A percentile compares a stretch with the other conserved stretches of the same genome.
Conservation (phyloP, 306 rosid genomes). For the Alnus glutinosa region DNA sequence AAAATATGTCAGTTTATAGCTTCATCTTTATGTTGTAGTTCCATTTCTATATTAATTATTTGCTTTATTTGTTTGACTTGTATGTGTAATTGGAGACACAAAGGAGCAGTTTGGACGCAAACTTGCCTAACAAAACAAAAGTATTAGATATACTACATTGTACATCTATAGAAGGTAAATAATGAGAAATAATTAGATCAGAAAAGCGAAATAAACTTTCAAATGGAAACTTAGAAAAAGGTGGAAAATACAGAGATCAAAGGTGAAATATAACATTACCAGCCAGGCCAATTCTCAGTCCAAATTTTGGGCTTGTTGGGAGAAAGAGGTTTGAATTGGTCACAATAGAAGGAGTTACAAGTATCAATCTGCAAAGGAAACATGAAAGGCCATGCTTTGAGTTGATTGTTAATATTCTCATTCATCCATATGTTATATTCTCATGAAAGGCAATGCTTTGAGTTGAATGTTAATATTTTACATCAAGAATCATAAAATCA, state of each 20-base stretch:
- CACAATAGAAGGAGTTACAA: constrained; percentile 91
- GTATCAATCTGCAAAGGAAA: constrained; percentile 76
- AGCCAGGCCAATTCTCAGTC: constrained; percentile 99
- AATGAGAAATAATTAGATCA: not conserved
- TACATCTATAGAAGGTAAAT: constrained; percentile 11
- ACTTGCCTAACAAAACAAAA: not conserved
- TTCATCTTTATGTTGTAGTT: not conserved
- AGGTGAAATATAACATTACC: constrained; percentile 51
- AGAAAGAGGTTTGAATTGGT: constrained; percentile 76
- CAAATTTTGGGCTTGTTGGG: constrained; percentile 89
- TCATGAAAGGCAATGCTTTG: constrained; percentile 19
- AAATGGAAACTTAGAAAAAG: constrained; percentile 17
- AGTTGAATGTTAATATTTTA: constrained; percentile 9
- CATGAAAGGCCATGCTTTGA: constrained; percentile 16
- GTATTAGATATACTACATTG: constrained; percentile 1
- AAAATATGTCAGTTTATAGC: not conserved
- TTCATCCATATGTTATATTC: constrained; percentile 7
- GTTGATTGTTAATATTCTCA: constrained; percentile 12
- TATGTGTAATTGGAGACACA: constrained; percentile 1
- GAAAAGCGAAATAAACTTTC: constrained; percentile 6
- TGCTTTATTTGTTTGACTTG: constrained; percentile 1
- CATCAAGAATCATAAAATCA: not conserved
- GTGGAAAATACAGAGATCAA: constrained; percentile 16
- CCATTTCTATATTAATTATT: not conserved
- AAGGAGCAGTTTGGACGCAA: not conserved